Base-by-base conservation (phyloP, 176 grass and related monocot species). In the Tillandsia leiboldiana region DNA sequence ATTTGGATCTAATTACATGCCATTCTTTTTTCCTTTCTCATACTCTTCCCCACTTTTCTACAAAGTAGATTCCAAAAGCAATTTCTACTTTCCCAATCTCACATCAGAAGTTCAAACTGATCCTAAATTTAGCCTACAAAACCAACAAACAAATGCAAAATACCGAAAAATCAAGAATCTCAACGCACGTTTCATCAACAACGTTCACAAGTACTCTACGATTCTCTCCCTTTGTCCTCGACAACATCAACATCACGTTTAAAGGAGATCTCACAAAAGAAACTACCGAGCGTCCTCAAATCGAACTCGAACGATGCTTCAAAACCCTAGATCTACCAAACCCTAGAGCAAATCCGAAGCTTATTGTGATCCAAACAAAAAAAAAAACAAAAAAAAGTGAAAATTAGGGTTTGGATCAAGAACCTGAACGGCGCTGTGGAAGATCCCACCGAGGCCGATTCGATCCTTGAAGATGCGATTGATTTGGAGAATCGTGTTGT, bases 401-500 rank as follows among this genome's bases (percentile, higher is more conserved):
- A 53, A 58, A 50, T 28, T 42, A 47, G 0, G 50, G 53, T 11
- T 42, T 12, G 13, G 57, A 11, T 11, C 26, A 22, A 51, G 42
- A 11, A 99, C 94, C 89, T 99, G 90, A 77, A 99, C 67, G 84
- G 94, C 94, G 84, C 89, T 93, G 75, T 99, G 94, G 85, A 99
- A 99, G 94, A 99, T 88, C 75, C 94, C 94, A 69, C 94, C 94
- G 76, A 99, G 87, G 76, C 94, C 89, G 90, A 99, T 90, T 26
- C 94, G 89, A 77, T 99, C 94, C 86, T 99, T 99, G 69, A 90
- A 99, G 87, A 99, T 93, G 77, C 94, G 94, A 73, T 99, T 99
- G 82, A 99, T 93, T 84, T 90, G 87, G 64, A 99, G 82, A 76
- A 93, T 99, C 79, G 94, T 93, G 77, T 90, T 99, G 84, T 99